Percentiles rank a stretch among this genome's conserved stretches.
phyloP scores from a whole-genome alignment of 2,329 filamentous ascomycete genomes.

The Knoxdaviesia proteae region DNA sequence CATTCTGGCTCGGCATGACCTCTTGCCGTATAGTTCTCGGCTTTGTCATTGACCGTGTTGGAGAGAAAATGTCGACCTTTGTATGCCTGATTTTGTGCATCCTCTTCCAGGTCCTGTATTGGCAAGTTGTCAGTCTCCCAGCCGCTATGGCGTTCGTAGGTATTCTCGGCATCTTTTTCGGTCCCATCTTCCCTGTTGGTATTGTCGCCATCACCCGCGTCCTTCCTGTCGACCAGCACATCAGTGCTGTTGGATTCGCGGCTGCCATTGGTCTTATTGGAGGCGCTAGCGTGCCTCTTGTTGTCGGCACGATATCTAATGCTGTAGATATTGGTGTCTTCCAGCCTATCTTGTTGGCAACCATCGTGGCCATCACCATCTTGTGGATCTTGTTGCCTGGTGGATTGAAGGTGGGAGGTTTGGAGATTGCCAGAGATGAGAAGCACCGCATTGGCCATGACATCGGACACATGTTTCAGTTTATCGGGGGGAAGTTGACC shows the following conservation, averaged over 20 bases:
- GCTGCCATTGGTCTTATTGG: constrained; percentile 58
- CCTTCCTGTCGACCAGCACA: constrained; percentile 51
- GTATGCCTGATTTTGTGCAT: constrained; percentile 44
- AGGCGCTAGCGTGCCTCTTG: constrained; percentile 44
- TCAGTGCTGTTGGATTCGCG: constrained; percentile 63
- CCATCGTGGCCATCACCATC: constrained; percentile 21
- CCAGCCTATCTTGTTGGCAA: constrained; percentile 31
- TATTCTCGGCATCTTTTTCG: constrained; percentile 59
- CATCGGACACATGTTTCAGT: no score
- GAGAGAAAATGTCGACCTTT: constrained; percentile 45
- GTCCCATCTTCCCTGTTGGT: constrained; percentile 57
- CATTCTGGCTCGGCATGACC: constrained; percentile 72
- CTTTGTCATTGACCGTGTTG: constrained; percentile 53
- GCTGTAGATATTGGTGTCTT: constrained; percentile 32
- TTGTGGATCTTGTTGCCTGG: constrained; percentile 25
- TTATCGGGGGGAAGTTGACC: no score
- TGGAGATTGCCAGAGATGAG: constrained; percentile 18
- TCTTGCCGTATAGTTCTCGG: constrained; percentile 52
- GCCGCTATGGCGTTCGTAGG: constrained; percentile 52
- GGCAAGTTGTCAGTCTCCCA: constrained; percentile 60
- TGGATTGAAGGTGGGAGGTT: constrained; percentile 16
- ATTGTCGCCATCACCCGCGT: constrained; percentile 56
- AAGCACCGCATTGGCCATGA: constrained; percentile 1
- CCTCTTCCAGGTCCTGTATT: constrained; percentile 51
- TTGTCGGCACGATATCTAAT: constrained; percentile 46